A percentile compares a stretch with the other conserved stretches of the same genome.
These are phyloP conservation scores for Solanum hybrid DNA, from an alignment of 305 asterid genomes.

Conservation along the genomic window DNA sequence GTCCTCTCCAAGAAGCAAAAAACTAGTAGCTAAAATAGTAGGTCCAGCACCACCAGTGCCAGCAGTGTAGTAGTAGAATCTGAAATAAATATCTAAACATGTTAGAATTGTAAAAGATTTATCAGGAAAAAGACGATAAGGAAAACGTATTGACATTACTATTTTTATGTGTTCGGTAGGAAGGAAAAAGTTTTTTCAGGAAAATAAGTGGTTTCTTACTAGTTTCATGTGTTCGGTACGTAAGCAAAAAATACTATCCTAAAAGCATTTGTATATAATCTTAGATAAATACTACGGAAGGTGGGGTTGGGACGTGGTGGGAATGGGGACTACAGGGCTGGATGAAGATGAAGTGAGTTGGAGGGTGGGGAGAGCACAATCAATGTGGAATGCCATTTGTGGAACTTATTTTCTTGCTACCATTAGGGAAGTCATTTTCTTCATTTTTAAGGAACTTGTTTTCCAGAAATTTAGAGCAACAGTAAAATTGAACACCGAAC, in stretches of 20 bases:
- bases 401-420: neutral
- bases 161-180: neutral
- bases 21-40: conserved; percentile 79
- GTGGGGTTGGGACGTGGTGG: neutral
- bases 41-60: conserved; percentile 98
- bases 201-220: neutral
- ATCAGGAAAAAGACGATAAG: neutral
- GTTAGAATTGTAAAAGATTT: neutral
- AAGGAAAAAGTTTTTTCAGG: neutral
- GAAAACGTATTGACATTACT: neutral
- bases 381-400: neutral
- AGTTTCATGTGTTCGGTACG: neutral
- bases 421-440: neutral
- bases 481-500: neutral
- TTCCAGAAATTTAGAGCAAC: neutral
- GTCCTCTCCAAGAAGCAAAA: conserved; percentile 91
- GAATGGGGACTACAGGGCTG: neutral
- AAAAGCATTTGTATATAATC: neutral
- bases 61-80: conserved; percentile 92
- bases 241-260: neutral
- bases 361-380: neutral
- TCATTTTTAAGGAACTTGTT: neutral
- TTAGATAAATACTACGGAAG: neutral
- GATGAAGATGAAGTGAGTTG: neutral
- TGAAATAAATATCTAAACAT: conserved; percentile 14